A percentile compares a stretch with the other conserved stretches of the same genome.
Conservation (phyloP, 305 asterid genomes). For the Rubia peregrina region DNA sequence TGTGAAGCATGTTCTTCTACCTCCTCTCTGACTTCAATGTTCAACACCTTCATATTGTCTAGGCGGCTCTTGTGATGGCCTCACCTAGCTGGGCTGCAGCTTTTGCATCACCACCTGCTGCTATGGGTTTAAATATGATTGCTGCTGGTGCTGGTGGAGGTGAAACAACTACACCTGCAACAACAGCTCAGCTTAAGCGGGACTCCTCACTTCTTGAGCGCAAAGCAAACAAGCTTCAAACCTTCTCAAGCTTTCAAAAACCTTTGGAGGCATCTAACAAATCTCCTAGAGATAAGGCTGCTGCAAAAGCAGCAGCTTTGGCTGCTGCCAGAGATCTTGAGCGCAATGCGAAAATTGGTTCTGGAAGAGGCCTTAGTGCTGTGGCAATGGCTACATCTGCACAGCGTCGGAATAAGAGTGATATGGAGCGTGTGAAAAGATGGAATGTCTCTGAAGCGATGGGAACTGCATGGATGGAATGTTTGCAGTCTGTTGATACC, state of each 20-base stretch:
- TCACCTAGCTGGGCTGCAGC: conserved; percentile 99
- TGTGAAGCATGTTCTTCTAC: conserved; percentile 5
- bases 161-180: conserved; percentile 59
- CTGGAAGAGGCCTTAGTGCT: conserved; percentile 99
- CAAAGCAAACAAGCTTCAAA: conserved; percentile 67
- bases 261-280: conserved; percentile 74
- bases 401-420: conserved; percentile 79
- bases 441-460: conserved; percentile 99
- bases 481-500: conserved; percentile 86
- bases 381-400: conserved; percentile 99
- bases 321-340: conserved; percentile 99
- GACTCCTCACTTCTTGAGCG: conserved; percentile 93
- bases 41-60: conserved; percentile 23
- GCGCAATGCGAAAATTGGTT: conserved; percentile 96
- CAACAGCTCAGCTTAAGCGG: conserved; percentile 70
- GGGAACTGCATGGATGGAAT: conserved; percentile 98
- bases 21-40: conserved; percentile 16
- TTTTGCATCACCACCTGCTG: conserved; percentile 99
- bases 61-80: conserved; percentile 97
- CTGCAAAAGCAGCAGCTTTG: conserved; percentile 98
- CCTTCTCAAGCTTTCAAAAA: conserved; percentile 94
- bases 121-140: conserved; percentile 96
- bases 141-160: conserved; percentile 99
- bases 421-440: conserved; percentile 82
- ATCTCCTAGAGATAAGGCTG: conserved; percentile 92